Base-by-base conservation (phyloP, 805 yeast species). In the Saccharomycopsis sp. region DNA sequence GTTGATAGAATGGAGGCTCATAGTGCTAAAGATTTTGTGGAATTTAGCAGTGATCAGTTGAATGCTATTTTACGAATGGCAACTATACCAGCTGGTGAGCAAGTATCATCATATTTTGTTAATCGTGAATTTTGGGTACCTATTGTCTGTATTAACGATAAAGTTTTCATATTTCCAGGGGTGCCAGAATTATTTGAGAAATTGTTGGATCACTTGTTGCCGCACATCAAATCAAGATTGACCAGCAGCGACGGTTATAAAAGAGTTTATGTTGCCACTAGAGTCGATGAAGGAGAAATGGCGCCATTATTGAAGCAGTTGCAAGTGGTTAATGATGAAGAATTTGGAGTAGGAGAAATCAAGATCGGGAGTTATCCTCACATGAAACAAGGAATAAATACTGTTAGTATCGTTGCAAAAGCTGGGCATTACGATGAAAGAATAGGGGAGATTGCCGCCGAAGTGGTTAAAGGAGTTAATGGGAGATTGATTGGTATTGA, bases 331-430 rank as follows among this genome's bases (percentile, higher is more conserved):
- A 24, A 26, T n/a, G 43, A 34, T 34, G 14, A 17, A 7, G 13
- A 20, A 11, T 22, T 41, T 8, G 36, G 41, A 5, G 13, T 19
- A 9, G 63, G 60, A n/a, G 50, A 44, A 3, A 69, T 86, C 41
- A 87, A 86, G 56, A 70, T 87, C 39, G 96, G 96, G 2, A 80
- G 89, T 27, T 87, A 87, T 58, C 96, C 96, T 1, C 96, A 87
- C 60, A 71, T 75, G 63, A 70, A 71, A 13, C 71, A 76, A 61
- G 70, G 74, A 1, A 64, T 76, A 43, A 81, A 75, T 53, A 85
- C 95, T 0, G 76, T 87, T 16, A 82, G 94, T 53, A 71, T 87
- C 14, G 68, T 85, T 31, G 95, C 94, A 1, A 73, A 75, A 16
- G 40, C 11, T 9, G 58, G 54, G 17, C 60, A 62, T 8, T 62